Evolutionary conservation across 2,329 filamentous ascomycete species (phyloP).

Genomic region (Nakataea oryzae): DNA sequence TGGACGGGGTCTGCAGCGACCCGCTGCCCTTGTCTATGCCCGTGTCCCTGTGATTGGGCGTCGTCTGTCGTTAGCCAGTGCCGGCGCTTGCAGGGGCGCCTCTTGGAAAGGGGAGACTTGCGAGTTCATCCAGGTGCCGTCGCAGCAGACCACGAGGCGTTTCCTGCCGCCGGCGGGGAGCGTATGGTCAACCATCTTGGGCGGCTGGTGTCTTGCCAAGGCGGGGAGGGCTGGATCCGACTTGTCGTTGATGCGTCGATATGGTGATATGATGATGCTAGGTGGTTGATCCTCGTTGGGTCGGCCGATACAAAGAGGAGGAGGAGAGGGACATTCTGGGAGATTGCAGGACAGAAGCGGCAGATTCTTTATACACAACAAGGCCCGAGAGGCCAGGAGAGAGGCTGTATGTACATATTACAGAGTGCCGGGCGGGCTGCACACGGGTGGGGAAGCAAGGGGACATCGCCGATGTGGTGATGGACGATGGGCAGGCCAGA

Average conservation of each 20-base stretch:
- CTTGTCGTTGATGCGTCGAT: background rate
- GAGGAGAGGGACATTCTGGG: background rate
- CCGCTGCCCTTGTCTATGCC: slow-evolving; percentile 31
- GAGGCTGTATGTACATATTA: too few species aligned
- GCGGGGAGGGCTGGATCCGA: background rate
- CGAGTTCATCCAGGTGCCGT: slow-evolving; percentile 44
- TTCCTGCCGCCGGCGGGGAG: slow-evolving; percentile 19
- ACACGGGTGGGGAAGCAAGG: too few species aligned
- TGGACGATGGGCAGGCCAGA: too few species aligned
- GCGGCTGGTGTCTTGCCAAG: background rate
- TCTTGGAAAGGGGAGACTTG: slow-evolving; percentile 8
- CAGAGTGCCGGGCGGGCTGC: too few species aligned
- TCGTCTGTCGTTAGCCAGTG: slow-evolving; percentile 6
- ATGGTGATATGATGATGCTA: background rate
- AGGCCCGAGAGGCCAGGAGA: too few species aligned
- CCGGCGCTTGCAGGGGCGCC: too few species aligned
- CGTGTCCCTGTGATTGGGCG: slow-evolving; percentile 23
- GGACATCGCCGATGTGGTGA: too few species aligned
- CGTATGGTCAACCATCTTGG: background rate
- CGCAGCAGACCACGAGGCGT: slow-evolving; percentile 40
- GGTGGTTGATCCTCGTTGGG: too few species aligned
- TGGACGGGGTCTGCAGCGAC: slow-evolving; percentile 42
- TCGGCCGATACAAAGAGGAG: too few species aligned
- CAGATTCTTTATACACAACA: too few species aligned
- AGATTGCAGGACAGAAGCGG: background rate